Evolutionary conservation across 139 green algal genomes (phyloP).

Genomic region (Tetradesmus lagerheimii): DNA sequence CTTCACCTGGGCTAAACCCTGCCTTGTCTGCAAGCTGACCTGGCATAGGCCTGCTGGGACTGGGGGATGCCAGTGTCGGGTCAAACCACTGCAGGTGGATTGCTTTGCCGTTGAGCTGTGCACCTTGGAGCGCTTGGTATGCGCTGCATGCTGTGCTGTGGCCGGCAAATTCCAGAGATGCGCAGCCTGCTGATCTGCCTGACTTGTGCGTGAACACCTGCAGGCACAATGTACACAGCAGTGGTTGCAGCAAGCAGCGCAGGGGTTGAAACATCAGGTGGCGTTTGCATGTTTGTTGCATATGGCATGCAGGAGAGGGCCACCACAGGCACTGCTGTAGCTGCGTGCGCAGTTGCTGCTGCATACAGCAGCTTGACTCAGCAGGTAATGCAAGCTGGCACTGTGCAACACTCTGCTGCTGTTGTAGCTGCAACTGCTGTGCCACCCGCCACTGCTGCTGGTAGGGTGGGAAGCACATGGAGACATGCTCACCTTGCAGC

Average conservation of each 20-base stretch:
- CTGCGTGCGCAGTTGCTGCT: neutral
- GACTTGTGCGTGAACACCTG: slow-evolving; percentile 55
- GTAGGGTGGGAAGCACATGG: neutral
- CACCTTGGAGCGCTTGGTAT: neutral
- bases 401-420: neutral
- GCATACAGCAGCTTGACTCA: neutral
- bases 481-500: slow-evolving; percentile 36
- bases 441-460: neutral
- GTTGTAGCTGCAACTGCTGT: neutral
- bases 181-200: slow-evolving; percentile 49
- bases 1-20: neutral
- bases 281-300: neutral
- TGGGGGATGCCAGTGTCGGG: neutral
- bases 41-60: neutral
- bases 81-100: slow-evolving; percentile 48
- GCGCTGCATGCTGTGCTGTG: slow-evolving; percentile 38
- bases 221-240: neutral
- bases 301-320: neutral
- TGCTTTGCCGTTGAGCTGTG: slow-evolving; percentile 42
- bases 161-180: slow-evolving; percentile 47
- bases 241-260: neutral
- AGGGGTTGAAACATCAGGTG: neutral
- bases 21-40: neutral
- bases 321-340: neutral
- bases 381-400: neutral